Evolutionary conservation across 75 land plant genomes (phyloP), one percentile per base, ranked within the genome.

Genomic region (Isoetes taiwanensis): DNA sequence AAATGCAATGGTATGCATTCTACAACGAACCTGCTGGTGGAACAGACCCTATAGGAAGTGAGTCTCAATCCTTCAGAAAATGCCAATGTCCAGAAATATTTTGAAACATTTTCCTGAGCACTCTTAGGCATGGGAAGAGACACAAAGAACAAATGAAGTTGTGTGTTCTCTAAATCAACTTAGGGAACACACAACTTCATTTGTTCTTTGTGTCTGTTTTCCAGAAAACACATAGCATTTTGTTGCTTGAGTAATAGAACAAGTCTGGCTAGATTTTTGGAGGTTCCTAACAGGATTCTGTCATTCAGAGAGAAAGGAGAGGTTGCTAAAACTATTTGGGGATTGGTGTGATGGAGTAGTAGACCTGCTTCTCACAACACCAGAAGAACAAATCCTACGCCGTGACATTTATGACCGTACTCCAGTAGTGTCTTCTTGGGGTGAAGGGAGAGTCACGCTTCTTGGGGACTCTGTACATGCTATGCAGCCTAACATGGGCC

Each of bases 1-100:
- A 85, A 63, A 90, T 90, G 96, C 96, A 90, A 59, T 90, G 96
- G 96, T 90, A 90, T 72, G 96, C 86, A 42, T 90, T 90, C 60
- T 78, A 85, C 73, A 78, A 90, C 9, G 96, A 90, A 57, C 64
- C 81, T 23, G 69, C 96, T 24, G 96, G 86, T 61, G 96, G 96
- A 30, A 72, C 62, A 53, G 96, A 90, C 69, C 56, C 54, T 43
- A 80, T 78, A 0, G 68, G 71, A 29, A 81, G 85, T 84, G 69
- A 17, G 67, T 64, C 5, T 21, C 16, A 9, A 37, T 14, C 39
- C 14, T 54, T 52, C 29, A 28, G 14, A 52, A 16, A 23, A 19
- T 52, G 12, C 39, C 34, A 2, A 9, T 23, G 16, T 31, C 3
- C 56, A 28, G 30, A 54, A 31, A 28, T 9, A 37, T 37, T 9